A percentile compares a stretch with the other conserved stretches of the same genome.
Evolutionary conservation across 805 yeast species (phyloP).

Genomic region (Yamadazyma kitorensis): DNA sequence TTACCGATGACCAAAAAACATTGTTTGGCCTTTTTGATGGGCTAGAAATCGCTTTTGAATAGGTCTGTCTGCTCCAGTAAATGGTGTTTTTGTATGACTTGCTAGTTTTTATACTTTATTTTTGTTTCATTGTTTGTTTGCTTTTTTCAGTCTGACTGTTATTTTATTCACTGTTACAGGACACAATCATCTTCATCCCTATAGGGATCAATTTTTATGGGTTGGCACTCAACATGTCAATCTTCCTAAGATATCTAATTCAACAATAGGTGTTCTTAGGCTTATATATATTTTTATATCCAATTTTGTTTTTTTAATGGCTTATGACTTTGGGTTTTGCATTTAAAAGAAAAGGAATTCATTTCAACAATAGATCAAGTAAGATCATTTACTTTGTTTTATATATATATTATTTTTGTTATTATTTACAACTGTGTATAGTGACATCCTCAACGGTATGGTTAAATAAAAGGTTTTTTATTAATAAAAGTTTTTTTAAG

Average conservation of each 20-base stretch:
- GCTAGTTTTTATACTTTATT: background rate
- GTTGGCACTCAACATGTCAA: slow-evolving; percentile 36
- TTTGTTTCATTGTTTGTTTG: slow-evolving; percentile 8
- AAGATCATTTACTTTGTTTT: slow-evolving; percentile 16
- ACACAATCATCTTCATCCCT: slow-evolving; percentile 3
- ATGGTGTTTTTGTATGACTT: too few species aligned
- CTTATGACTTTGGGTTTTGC: slow-evolving; percentile 6
- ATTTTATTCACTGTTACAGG: slow-evolving; percentile 14
- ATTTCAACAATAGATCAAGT: slow-evolving; percentile 31
- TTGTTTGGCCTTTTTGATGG: slow-evolving; percentile 54
- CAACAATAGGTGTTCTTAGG: slow-evolving; percentile 17
- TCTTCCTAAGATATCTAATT: slow-evolving; percentile 18
- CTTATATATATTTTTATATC: too few species aligned
- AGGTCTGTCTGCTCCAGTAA: slow-evolving; percentile 15
- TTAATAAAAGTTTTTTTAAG: slow-evolving; percentile 1
- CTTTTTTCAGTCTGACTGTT: slow-evolving; percentile 2
- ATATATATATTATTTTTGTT: slow-evolving; percentile 13
- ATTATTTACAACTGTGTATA: slow-evolving; percentile 28
- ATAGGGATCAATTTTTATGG: background rate
- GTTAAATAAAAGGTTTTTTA: slow-evolving; percentile 4
- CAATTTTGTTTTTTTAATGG: slow-evolving; percentile 9
- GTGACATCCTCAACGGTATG: slow-evolving; percentile 53
- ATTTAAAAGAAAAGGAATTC: too few species aligned
- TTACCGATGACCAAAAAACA: slow-evolving; percentile 48
- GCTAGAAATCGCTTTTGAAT: slow-evolving; percentile 13